Conservation (phyloP, 768 basidiomycete species). For the Suillus plorans region DNA sequence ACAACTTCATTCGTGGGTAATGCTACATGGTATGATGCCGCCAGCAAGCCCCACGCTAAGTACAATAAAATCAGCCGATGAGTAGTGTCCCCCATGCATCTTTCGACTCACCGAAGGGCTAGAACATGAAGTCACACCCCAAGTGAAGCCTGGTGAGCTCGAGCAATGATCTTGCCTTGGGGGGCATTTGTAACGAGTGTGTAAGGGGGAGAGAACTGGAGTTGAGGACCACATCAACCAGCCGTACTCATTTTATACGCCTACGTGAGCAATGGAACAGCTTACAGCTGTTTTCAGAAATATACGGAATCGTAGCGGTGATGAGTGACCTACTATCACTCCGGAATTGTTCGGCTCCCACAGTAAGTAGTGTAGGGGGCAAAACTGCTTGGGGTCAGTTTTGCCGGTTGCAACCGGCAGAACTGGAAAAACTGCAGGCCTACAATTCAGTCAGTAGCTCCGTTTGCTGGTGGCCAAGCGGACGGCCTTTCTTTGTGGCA, state of each 20-base stretch:
- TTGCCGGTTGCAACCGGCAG: no score
- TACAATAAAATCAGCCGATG: not conserved
- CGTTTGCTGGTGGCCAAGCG: no score
- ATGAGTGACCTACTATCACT: no score
- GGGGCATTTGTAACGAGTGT: not conserved
- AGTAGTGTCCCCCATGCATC: not conserved
- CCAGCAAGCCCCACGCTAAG: not conserved
- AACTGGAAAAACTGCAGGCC: no score
- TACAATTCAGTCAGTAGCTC: no score
- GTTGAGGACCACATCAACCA: not conserved
- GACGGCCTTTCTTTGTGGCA: no score
- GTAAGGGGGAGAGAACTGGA: not conserved
- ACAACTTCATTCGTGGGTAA: not conserved
- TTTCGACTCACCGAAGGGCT: not conserved
- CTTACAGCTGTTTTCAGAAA: no score
- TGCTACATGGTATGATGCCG: not conserved
- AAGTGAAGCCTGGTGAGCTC: constrained; percentile 3
- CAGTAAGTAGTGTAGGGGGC: no score
- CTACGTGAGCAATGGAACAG: no score
- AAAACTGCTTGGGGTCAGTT: no score
- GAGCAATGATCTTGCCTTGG: not conserved
- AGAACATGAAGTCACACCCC: not conserved
- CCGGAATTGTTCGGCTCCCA: no score
- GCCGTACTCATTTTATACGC: not conserved
- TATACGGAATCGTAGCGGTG: no score